A percentile compares a stretch with the other conserved stretches of the same genome.
Conservation (phyloP, 164 flowering plant species). For the Vitis rotundifolia region DNA sequence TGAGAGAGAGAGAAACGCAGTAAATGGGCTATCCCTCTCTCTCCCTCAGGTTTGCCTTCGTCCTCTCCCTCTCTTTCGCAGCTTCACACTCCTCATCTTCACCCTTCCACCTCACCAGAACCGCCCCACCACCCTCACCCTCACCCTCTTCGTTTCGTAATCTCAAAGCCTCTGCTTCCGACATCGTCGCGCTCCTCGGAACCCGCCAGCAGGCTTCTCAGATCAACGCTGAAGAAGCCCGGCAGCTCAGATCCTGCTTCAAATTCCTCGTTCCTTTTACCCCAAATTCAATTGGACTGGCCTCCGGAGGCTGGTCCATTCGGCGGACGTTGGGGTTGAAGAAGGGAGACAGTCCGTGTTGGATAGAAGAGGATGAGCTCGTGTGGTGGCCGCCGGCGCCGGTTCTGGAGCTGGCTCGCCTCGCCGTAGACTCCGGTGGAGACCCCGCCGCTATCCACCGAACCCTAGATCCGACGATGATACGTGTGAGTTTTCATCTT, state of each 20-base stretch:
- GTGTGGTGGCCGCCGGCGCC: conserved; percentile 86
- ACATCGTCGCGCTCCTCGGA: conserved; percentile 72
- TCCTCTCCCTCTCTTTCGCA: conserved; percentile 54
- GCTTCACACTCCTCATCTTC: conserved; percentile 22
- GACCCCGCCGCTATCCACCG: conserved; percentile 70
- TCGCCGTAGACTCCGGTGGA: conserved; percentile 86
- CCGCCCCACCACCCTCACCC: conserved; percentile 11
- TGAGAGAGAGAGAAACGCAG: neutral
- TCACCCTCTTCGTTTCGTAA: conserved; percentile 5
- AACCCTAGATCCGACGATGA: conserved; percentile 65
- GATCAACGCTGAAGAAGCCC: conserved; percentile 45
- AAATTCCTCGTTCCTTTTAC: conserved; percentile 77
- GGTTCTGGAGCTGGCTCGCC: conserved; percentile 82
- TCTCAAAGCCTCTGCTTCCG: conserved; percentile 48
- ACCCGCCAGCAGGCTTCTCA: conserved; percentile 46
- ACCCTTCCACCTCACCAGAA: neutral
- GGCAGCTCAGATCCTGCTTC: conserved; percentile 63
- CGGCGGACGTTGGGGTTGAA: conserved; percentile 9
- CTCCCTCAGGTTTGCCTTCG: conserved; percentile 37
- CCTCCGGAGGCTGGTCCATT: neutral
- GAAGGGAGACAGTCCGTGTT: neutral
- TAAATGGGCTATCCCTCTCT: conserved; percentile 28
- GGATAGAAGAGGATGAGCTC: conserved; percentile 46
- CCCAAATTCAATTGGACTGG: neutral
- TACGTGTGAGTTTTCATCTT: conserved; percentile 42